Base-by-base conservation (phyloP, 78 protist genomes). In the Dictyostelium purpureum region DNA sequence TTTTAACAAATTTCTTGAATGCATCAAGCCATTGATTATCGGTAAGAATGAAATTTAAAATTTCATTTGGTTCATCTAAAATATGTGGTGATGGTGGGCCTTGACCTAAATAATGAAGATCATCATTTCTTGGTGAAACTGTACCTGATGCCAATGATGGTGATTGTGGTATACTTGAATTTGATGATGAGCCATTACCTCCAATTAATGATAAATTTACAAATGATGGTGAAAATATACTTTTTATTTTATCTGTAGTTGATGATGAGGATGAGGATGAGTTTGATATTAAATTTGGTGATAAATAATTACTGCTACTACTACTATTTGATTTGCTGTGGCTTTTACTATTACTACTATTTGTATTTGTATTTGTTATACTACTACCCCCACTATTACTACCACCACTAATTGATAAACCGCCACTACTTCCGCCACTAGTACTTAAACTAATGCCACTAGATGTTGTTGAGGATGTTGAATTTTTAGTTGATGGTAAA, bases 21-120 rank as follows among this genome's bases (percentile, higher is more conserved):
- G 74, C 47, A 73, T 85, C 92, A 52, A 85, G 47, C 92, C 92
- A 85, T 28, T 35, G 12, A 35, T 33, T 19, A 5, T 85, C 92
- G 1, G 63, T 73, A 16, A 85, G 45, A 45, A 85, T 85, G 31
- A 31, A 61, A 26, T n/a, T n/a, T 16, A 85, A 85, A 12, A 65
- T 65, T 33, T 85, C 92, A 33, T 74, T 85, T 63, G 71, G 71
- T 9, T 69, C 76, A 40, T 69, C 76, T 6, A 40, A n/a, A 18
- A 42, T 7, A 11, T 56, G 65, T 51, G 65, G 88, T 45, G 69
- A 61, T 18, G 69, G 78, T 45, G 21, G 57, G 7, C 12, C 63
- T 11, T 65, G 16, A 11, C 11, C 18, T 65, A 35, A 21, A 26
- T 7, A 2, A 9, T 65, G 73, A 37, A 28, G 52, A 49, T 73